Evolutionary conservation across 192 early-diverging fungal genomes (phyloP).

Genomic region (Backusella tuberculispora): DNA sequence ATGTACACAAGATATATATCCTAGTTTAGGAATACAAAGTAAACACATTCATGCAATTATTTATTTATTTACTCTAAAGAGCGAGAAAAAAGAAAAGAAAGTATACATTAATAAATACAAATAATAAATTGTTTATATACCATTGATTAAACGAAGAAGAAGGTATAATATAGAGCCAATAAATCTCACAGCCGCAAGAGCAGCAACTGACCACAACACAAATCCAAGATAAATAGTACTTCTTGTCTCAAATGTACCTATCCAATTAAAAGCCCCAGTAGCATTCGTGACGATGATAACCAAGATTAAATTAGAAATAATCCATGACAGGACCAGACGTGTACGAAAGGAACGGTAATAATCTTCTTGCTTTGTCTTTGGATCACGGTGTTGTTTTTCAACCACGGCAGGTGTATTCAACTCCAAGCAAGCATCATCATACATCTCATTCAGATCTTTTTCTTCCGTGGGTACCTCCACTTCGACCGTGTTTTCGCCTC

Average conservation of each 20-base stretch:
- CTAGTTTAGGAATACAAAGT: not conserved
- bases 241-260: conserved; percentile 36
- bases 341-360: conserved; percentile 87
- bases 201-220: conserved; percentile 80
- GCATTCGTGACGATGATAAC: conserved; percentile 68
- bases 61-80: not conserved
- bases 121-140: not conserved
- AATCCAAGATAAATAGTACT: conserved; percentile 60
- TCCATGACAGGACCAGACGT: conserved; percentile 73
- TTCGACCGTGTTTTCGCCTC: conserved; percentile 48
- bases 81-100: not conserved
- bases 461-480: conserved; percentile 61
- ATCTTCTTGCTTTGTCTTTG: conserved; percentile 67
- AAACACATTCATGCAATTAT: not conserved
- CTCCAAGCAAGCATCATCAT: conserved; percentile 74
- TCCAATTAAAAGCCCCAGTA: conserved; percentile 36
- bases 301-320: conserved; percentile 69
- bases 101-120: too few relatives aligned
- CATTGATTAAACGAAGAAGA: not conserved
- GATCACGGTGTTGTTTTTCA: conserved; percentile 59
- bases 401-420: conserved; percentile 49
- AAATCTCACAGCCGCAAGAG: conserved; percentile 67
- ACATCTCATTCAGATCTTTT: conserved; percentile 80
- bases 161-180: conserved; percentile 66
- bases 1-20: not conserved